phyloP scores from a whole-genome alignment of 805 yeast species.

The Candida broadrunensis region DNA sequence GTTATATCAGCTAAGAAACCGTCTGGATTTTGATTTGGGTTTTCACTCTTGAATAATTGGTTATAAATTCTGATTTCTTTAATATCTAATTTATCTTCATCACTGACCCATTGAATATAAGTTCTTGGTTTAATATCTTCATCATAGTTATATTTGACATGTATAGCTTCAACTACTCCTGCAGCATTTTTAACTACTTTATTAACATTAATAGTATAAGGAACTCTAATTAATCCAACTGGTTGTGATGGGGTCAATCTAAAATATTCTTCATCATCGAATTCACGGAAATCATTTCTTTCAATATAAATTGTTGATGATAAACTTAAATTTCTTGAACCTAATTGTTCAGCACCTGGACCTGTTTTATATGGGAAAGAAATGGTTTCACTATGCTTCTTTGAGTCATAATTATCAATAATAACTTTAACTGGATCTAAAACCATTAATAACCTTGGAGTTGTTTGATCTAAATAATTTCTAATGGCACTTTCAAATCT shows the following conservation, averaged over 20 bases:
- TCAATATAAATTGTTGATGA: slow-evolving; percentile 81
- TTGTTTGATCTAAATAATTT: slow-evolving; percentile 79
- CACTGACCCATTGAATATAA: slow-evolving; percentile 94
- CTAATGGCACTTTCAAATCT: slow-evolving; percentile 91
- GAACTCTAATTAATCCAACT: slow-evolving; percentile 92
- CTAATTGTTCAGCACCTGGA: slow-evolving; percentile 49
- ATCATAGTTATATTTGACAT: slow-evolving; percentile 70
- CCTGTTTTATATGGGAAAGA: slow-evolving; percentile 92
- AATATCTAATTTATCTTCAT: slow-evolving; percentile 52
- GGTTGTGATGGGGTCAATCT: slow-evolving; percentile 92
- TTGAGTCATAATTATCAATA: slow-evolving; percentile 62
- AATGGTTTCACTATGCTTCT: slow-evolving; percentile 72
- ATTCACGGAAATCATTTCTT: slow-evolving; percentile 74
- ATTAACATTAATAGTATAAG: slow-evolving; percentile 67
- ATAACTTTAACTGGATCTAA: slow-evolving; percentile 82
- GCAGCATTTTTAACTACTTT: slow-evolving; percentile 61
- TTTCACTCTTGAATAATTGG: slow-evolving; percentile 85
- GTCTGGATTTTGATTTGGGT: slow-evolving; percentile 83
- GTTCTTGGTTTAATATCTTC: slow-evolving; percentile 83
- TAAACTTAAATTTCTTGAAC: slow-evolving; percentile 67
- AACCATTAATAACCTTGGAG: slow-evolving; percentile 93
- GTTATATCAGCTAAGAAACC: slow-evolving; percentile 86
- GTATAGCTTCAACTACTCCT: slow-evolving; percentile 68
- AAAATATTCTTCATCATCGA: slow-evolving; percentile 77
- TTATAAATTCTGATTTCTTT: slow-evolving; percentile 83